Base-by-base conservation (phyloP, 73 alveolate species). In the Paramecium pentaurelia region DNA sequence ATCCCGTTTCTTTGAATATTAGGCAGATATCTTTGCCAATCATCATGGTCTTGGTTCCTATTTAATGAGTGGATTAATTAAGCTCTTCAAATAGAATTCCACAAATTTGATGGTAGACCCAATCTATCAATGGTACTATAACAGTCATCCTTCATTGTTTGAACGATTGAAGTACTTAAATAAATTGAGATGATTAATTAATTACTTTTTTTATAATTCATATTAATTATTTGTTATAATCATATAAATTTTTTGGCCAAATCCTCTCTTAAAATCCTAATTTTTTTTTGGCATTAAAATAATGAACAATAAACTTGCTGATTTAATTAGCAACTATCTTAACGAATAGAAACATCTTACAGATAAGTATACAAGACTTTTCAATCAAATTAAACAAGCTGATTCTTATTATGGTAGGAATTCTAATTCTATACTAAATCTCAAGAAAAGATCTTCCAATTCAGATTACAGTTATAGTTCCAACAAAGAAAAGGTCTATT, bases 1-100 rank as follows among this genome's bases (percentile, higher is more conserved):
- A 22, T 47, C 96, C 10, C 95, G 98, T 86, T 87, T 58, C 36
- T 88, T 88, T 73, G 98, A 96, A 80, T 96, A 86, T 93, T 86
- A 96, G 47, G 98, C 98, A 3, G 98, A 96, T 77, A 84, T 47
- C 25, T 96, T 88, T 86, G 93, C 97, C 6, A 58, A 86, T 60
- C 34, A 45, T 32, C 59, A 60, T 44, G 94, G 94, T n/a, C 58
- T 42, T 3, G 94, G 92, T 4, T 40, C 32, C 8, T 42, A 70
- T 45, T 32, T 89, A n/a, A 71, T 70, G 85, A 45, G 86, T 27
- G 94, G 92, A 47, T n/a, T 89, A 2, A 89, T 83, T 8, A 89
- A 89, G 51, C 36, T 71, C 6, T 89, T 71, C 20, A 89, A 71
- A 44, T 59, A 89, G 45, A 59, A 89, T 71, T 60, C 77, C n/a